Evolutionary conservation across 768 basidiomycete species (phyloP).

Genomic region (Boletus bicolor): DNA sequence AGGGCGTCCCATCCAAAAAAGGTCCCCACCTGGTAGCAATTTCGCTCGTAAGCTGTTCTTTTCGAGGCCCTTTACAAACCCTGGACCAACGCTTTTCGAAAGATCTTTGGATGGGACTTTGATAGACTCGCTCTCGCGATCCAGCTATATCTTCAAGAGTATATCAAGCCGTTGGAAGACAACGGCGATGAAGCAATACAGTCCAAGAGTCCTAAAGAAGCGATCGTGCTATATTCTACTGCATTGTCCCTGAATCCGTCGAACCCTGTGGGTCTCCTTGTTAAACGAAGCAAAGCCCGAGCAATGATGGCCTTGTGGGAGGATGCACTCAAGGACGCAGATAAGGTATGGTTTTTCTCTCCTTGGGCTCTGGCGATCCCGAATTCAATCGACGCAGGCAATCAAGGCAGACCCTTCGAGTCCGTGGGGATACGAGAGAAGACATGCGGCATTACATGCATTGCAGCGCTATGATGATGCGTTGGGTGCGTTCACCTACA

Average conservation of each 20-base stretch:
- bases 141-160: neutral
- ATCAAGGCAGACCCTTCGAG: neutral
- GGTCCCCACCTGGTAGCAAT: neutral
- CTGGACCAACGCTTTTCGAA: neutral
- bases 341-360: neutral
- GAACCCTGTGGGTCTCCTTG: neutral
- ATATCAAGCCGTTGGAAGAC: neutral
- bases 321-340: slow-evolving; percentile 13
- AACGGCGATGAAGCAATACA: neutral
- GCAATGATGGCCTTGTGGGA: neutral
- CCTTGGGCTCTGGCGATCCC: neutral
- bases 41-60: slow-evolving; percentile 4
- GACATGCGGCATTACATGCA: neutral
- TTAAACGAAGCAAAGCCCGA: slow-evolving; percentile 7
- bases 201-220: neutral
- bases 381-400: neutral
- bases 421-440: slow-evolving; percentile 2
- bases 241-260: neutral
- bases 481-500: neutral
- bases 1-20: neutral
- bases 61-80: too few relatives aligned
- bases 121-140: neutral
- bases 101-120: slow-evolving; percentile 18
- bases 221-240: slow-evolving; percentile 3
- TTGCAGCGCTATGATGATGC: slow-evolving; percentile 1